Percentiles rank a stretch among this genome's conserved stretches.
Conservation (phyloP, 495 filamentous ascomycete species). For the Neurospora pannonica region DNA sequence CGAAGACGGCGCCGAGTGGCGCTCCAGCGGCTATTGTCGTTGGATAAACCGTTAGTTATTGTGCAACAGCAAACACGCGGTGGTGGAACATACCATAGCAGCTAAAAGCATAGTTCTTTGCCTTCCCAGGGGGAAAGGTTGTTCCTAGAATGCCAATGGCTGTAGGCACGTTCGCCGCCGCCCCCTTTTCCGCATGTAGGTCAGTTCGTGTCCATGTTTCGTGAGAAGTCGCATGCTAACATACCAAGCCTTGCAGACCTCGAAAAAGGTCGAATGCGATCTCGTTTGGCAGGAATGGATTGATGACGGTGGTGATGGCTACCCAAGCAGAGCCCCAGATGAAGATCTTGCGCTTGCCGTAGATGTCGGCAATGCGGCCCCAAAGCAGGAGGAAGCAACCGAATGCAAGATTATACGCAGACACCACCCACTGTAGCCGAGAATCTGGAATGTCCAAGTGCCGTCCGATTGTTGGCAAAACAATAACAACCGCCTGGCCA, state of each 20-base stretch:
- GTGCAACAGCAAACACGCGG: background rate
- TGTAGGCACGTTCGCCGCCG: constrained; percentile 57
- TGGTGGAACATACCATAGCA: constrained; percentile 26
- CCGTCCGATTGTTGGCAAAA: constrained; percentile 47
- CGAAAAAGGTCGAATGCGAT: constrained; percentile 60
- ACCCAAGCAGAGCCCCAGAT: constrained; percentile 57
- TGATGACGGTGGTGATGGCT: constrained; percentile 50
- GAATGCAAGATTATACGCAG: constrained; percentile 52
- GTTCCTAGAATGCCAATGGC: constrained; percentile 55
- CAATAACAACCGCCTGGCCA: constrained; percentile 50
- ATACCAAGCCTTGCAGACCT: constrained; percentile 60
- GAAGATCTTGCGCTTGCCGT: constrained; percentile 62
- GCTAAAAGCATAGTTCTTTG: constrained; percentile 55
- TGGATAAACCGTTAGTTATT: background rate
- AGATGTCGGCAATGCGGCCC: constrained; percentile 64
- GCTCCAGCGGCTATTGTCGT: constrained; percentile 40
- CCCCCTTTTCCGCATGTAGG: constrained; percentile 35
- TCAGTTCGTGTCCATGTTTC: background rate
- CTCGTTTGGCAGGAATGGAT: constrained; percentile 58
- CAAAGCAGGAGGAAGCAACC: constrained; percentile 67
- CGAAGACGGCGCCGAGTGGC: constrained; percentile 46
- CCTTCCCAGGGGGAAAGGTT: constrained; percentile 50
- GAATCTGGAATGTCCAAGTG: constrained; percentile 45
- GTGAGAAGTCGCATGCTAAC: constrained; percentile 14
- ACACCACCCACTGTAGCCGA: constrained; percentile 54